Evolutionary conservation across 768 basidiomycete species (phyloP).

Genomic region (Russula foetens): DNA sequence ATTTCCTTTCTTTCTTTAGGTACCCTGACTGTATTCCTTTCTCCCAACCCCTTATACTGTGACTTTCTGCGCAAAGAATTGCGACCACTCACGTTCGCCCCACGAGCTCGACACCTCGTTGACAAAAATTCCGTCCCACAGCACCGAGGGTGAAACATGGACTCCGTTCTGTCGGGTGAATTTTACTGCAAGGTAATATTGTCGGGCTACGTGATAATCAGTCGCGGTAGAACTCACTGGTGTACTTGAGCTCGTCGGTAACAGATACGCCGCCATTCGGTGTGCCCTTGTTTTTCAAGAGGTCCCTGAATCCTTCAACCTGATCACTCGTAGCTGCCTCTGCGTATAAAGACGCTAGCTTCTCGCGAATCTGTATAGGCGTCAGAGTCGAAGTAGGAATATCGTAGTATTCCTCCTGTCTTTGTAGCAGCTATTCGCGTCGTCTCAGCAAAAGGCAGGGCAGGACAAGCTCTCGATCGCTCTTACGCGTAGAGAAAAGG

Average conservation of each 20-base stretch:
- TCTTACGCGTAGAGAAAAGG: slow-evolving; percentile 58
- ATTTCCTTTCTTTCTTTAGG: neutral
- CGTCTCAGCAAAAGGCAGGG: neutral
- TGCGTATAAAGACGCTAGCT: slow-evolving; percentile 51
- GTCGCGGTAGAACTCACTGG: slow-evolving; percentile 43
- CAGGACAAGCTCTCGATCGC: neutral
- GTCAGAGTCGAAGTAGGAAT: slow-evolving; percentile 59
- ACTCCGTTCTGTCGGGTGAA: slow-evolving; percentile 85
- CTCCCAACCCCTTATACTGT: slow-evolving; percentile 26
- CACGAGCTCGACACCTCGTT: slow-evolving; percentile 74
- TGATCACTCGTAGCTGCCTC: slow-evolving; percentile 40
- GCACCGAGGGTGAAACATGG: slow-evolving; percentile 80
- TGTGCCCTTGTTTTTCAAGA: slow-evolving; percentile 49
- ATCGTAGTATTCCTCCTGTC: slow-evolving; percentile 75
- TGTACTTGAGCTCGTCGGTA: slow-evolving; percentile 83
- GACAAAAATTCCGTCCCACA: slow-evolving; percentile 71
- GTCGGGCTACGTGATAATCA: neutral
- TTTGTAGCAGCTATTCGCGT: slow-evolving; percentile 57
- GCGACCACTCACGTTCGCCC: slow-evolving; percentile 73
- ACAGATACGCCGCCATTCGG: slow-evolving; percentile 79
- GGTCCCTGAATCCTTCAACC: slow-evolving; percentile 48
- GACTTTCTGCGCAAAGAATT: slow-evolving; percentile 60
- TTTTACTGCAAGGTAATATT: slow-evolving; percentile 53
- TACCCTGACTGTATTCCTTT: too few species aligned
- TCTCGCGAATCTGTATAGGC: slow-evolving; percentile 64